These are phyloP conservation scores for Gilbertella persicaria DNA, from an alignment of 371 early-diverging fungal species.

Conservation along the genomic window DNA sequence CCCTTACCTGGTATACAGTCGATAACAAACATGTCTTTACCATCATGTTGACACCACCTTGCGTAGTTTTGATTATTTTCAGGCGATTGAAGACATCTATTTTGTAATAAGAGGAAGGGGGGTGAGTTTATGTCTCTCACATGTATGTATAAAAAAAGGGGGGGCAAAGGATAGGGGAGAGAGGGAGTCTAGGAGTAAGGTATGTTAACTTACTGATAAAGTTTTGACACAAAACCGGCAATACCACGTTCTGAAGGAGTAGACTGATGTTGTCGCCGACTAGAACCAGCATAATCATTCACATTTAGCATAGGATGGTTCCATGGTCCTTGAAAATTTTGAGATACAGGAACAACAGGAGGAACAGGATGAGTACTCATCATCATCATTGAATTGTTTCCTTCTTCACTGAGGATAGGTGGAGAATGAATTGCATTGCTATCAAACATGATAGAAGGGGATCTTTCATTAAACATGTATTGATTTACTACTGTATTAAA, in stretches of 20 bases:
- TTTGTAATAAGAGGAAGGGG: too few relatives aligned
- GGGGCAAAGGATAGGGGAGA: neutral
- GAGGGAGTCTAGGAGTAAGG: neutral
- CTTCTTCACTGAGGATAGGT: neutral
- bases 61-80: constrained; percentile 45
- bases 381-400: constrained; percentile 2
- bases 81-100: constrained; percentile 41
- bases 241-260: constrained; percentile 41
- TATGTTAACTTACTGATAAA: constrained; percentile 38
- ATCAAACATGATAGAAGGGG: constrained; percentile 4
- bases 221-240: constrained; percentile 52
- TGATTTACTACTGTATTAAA: neutral
- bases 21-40: constrained; percentile 53
- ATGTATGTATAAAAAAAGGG: neutral
- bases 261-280: constrained; percentile 1
- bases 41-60: constrained; percentile 46
- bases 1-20: constrained; percentile 52
- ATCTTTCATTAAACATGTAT: constrained; percentile 6
- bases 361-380: constrained; percentile 1
- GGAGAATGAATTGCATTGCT: neutral
- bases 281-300: neutral
- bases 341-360: neutral
- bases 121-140: neutral
- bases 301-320: neutral
- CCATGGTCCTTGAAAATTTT: constrained; percentile 8